Evolutionary conservation across 1,284 basidiomycete genomes (phyloP), one percentile per base, ranked within the genome.

Genomic region (Moesziomyces sp.): DNA sequence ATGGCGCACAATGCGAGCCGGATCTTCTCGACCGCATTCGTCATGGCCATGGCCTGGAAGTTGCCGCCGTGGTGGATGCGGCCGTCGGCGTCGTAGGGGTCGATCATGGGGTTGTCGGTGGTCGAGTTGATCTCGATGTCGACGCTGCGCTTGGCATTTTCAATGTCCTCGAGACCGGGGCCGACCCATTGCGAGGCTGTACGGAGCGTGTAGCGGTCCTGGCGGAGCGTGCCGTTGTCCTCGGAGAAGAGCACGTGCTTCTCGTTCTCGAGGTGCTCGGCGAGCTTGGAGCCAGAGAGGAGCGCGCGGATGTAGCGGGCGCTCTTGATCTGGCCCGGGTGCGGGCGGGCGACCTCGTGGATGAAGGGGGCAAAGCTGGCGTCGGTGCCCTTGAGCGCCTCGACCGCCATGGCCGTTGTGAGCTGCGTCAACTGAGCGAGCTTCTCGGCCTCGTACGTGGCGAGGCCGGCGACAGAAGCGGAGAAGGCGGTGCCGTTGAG

Each of bases 1-100:
- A 94, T 88, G 77, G 93, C 91, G 73, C 92, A 89, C 30, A 94
- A 86, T 3, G 91, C 88, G 44, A 94, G 88, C 19, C 93, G 90
- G 5, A 91, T 91, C 84, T 93, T 92, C 84, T 94, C 93, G 90
- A 94, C 93, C 6, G 91, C 90, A 61, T 92, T 93, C 8, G 92
- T 92, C 55, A 94, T 89, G 1, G 92, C 88, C 89, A 93, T 92
- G 1, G 69, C 74, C 52, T 76, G 74, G 57, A 69, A 76, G 56
- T 74, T 77, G 48, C 71, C 71, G 16, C 71, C 75, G 48, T 74
- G 68, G 56, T 74, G 71, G 42, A 74, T 72, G 28, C 73, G 60
- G 7, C 68, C 71, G n/a, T 69, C 64, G 5, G 59, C 73, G 26
- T 72, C 74, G 26, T 68, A 66, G 26, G 76, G 61, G 56, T 78